These are phyloP conservation scores for Botryosphaeria dothidea DNA, from an alignment of 2,329 filamentous ascomycete genomes.

Conservation along the genomic window DNA sequence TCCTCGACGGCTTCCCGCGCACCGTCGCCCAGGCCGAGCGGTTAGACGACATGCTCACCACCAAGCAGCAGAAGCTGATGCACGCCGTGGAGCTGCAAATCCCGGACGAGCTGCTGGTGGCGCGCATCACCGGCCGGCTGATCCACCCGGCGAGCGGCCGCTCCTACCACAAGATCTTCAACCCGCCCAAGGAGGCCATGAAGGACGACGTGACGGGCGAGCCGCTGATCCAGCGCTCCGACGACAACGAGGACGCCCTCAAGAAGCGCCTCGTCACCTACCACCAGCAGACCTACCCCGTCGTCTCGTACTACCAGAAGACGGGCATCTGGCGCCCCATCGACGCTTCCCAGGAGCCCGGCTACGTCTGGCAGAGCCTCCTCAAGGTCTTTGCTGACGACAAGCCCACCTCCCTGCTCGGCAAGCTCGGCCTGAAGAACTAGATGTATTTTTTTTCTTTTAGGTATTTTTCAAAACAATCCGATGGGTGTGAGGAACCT, in stretches of 20 bases:
- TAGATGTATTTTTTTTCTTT: conserved; percentile 28
- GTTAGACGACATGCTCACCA: conserved; percentile 85
- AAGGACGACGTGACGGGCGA: conserved; percentile 96
- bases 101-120: conserved; percentile 88
- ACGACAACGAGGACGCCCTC: conserved; percentile 94
- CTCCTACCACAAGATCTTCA: conserved; percentile 98
- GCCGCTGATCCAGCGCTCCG: conserved; percentile 91
- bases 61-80: conserved; percentile 80
- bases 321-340: conserved; percentile 95
- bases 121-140: conserved; percentile 93
- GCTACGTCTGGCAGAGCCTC: conserved; percentile 92
- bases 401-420: conserved; percentile 47
- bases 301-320: conserved; percentile 95
- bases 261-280: conserved; percentile 94
- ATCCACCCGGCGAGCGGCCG: conserved; percentile 95
- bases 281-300: conserved; percentile 88
- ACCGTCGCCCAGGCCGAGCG: conserved; percentile 94
- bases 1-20: conserved; percentile 96
- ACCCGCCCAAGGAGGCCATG: conserved; percentile 92
- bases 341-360: conserved; percentile 94
- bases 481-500: not conserved
- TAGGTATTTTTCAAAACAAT: not conserved
- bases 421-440: conserved; percentile 57
- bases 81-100: conserved; percentile 97
- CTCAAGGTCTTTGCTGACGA: conserved; percentile 77